Evolutionary conservation across 2,329 filamentous ascomycete species (phyloP), one percentile per base, ranked within the genome.

Genomic region (Fusarium domesticum): DNA sequence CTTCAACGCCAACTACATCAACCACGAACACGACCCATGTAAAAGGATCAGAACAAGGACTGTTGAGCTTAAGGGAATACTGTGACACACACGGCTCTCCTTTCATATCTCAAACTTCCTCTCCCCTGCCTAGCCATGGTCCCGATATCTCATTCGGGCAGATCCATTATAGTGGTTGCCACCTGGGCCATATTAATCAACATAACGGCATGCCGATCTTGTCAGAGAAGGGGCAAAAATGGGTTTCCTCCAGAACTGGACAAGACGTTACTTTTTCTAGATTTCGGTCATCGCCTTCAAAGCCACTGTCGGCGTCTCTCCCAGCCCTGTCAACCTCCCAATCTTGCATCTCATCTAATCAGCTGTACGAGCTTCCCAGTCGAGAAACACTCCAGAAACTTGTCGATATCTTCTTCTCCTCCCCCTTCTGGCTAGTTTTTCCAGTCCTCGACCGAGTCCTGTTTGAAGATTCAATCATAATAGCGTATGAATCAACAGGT

Each of bases 371-470:
- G 18, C 42, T 59, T 10, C 56, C 58, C 0, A 45, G 51, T 2
- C 45, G 62, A 64, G 12, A 53, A 51, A 37, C 45, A 30, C 55
- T 70, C 1, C 56, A 63, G 1, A 43, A 54, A 11, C 51, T 50
- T 8, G 43, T 68, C 1, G 19, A 53, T 0, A 32, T 46, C 0
- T 69, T 60, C 30, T 35, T 50, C 1, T 44, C 53, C 0, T 69
- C 66, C 0, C 55, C 70, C 1, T 64, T 76, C 43, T 65, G 66
- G 8, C 63, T 70, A 0, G 59, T 73, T 0, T 78, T 80, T 30
- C 77, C 78, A 0, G 23, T 77, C 2, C 52, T 79, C 3, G 75
- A 81, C 42, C 47, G 56, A 0, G 61, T 68, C 1, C 55, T 80
- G 0, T 80, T 80, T 43, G 49, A 60, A 11, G 61, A 70, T 2